A percentile compares a stretch with the other conserved stretches of the same genome.
phyloP scores from a whole-genome alignment of 2,329 filamentous ascomycete genomes.

The Xylariaceae sp. region DNA sequence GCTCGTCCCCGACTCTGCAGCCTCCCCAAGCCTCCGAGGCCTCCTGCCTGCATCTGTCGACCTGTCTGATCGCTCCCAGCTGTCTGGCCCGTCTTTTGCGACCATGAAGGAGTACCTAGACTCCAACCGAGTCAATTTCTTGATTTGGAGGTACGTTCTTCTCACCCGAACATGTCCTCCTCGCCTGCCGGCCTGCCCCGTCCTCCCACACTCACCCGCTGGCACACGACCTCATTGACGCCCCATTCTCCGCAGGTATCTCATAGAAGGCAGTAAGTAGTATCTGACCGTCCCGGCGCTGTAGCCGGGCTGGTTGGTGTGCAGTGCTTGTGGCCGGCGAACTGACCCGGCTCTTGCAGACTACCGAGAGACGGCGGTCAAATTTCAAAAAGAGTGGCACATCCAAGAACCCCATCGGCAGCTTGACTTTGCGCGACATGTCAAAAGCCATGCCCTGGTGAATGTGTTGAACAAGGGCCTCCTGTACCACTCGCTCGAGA shows the following conservation, averaged over 20 bases:
- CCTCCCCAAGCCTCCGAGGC: constrained; percentile 1
- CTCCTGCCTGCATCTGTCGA: constrained; percentile 3
- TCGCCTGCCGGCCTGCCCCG: constrained; percentile 7
- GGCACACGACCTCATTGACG: constrained; percentile 16
- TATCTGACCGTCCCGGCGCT: constrained; percentile 18
- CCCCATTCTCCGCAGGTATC: constrained; percentile 37
- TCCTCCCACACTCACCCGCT: constrained; percentile 4
- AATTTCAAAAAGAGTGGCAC: constrained; percentile 63
- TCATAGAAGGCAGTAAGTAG: constrained; percentile 57
- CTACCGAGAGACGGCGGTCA: constrained; percentile 60
- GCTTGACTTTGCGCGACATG: constrained; percentile 56
- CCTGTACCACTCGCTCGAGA: constrained; percentile 51
- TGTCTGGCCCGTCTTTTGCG: constrained; percentile 5
- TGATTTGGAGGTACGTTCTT: constrained; percentile 59
- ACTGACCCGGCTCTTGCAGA: constrained; percentile 39
- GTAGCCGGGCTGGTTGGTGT: constrained; percentile 11
- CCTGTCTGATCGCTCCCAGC: not conserved
- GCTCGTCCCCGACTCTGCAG: constrained; percentile 6
- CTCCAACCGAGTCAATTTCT: constrained; percentile 62
- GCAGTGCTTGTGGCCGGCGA: constrained; percentile 21
- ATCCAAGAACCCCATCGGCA: constrained; percentile 53
- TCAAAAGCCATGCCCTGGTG: constrained; percentile 57
- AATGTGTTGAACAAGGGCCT: constrained; percentile 57
- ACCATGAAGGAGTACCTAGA: constrained; percentile 57
- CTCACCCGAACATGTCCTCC: constrained; percentile 7